phyloP scores from a whole-genome alignment of 2,329 filamentous ascomycete species.

The Podosphaera xanthii region DNA sequence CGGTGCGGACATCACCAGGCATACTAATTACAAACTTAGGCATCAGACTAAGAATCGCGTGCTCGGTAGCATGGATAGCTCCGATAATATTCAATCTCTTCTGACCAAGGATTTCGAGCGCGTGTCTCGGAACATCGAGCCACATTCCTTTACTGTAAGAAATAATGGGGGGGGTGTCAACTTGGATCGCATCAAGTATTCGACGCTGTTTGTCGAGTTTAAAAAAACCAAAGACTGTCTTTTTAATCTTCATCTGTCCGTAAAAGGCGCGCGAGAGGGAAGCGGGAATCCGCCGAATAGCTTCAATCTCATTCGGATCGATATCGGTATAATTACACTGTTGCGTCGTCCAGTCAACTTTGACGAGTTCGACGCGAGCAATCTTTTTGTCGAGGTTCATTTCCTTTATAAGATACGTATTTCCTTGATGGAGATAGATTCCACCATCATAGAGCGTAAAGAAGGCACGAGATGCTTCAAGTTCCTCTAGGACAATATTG shows the following conservation, averaged over 20 bases:
- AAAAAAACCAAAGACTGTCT: slow-evolving; percentile 90
- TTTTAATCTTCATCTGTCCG: slow-evolving; percentile 64
- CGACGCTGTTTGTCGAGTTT: slow-evolving; percentile 74
- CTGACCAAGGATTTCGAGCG: slow-evolving; percentile 55
- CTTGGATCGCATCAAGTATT: slow-evolving; percentile 75
- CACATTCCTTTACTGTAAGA: slow-evolving; percentile 78
- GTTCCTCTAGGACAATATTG: slow-evolving; percentile 75
- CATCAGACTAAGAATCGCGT: slow-evolving; percentile 67
- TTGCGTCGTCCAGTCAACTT: slow-evolving; percentile 84
- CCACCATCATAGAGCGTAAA: slow-evolving; percentile 94
- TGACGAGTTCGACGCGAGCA: slow-evolving; percentile 70
- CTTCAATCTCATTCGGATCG: slow-evolving; percentile 79
- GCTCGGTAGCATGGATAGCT: slow-evolving; percentile 84
- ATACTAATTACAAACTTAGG: slow-evolving; percentile 78
- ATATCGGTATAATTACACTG: slow-evolving; percentile 89
- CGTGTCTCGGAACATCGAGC: slow-evolving; percentile 66
- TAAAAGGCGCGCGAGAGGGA: slow-evolving; percentile 56
- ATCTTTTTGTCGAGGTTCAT: slow-evolving; percentile 61
- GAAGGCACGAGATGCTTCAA: slow-evolving; percentile 86
- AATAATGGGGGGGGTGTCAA: slow-evolving; percentile 81
- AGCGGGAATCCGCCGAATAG: slow-evolving; percentile 45
- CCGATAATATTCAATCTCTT: slow-evolving; percentile 60
- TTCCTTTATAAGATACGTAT: slow-evolving; percentile 75
- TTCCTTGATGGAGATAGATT: slow-evolving; percentile 92
- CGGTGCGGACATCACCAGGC: slow-evolving; percentile 79